Evolutionary conservation across 441 rosid species (phyloP), one percentile per base, ranked within the genome.

Genomic region (Cnidoscolus chayamansa): DNA sequence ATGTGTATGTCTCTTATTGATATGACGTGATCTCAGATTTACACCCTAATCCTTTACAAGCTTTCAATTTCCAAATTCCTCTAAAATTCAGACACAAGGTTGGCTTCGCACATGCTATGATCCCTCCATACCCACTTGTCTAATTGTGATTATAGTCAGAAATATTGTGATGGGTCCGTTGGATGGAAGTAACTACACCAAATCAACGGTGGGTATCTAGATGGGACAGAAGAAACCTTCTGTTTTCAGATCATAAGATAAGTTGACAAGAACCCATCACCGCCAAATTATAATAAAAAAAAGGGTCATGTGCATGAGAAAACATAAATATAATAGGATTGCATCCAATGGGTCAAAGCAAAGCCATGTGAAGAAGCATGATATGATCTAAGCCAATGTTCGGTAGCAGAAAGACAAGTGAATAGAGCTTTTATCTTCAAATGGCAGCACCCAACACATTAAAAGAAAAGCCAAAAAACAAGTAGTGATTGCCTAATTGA

Each of bases 341-440:
- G 57, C 25, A 57, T 68, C 56, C 49, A 63, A 40, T 55, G 37
- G 48, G 59, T 62, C 73, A 77, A 56, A 68, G 40, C 66, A 68
- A 2, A 32, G 40, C 61, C 74, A 68, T 68, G 80, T 77, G 80
- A 72, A 66, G 59, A 7, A 47, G 35, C 62, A 62, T 62, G 67
- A 20, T 37, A 7, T 7, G 76, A 62, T 72, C 54, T 67, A 53
- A 19, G 17, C 25, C 7, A 76, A 62, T 54, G 30, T 40, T 71
- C n/a, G 13, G 0, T 30, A 12, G 4, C 31, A 80, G 79, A 79
- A 89, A 78, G 32, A 43, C 49, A 2, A 20, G 32, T 69, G 86
- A 67, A 72, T 81, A 84, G 9, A 32, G 50, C 40, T 53, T 31
- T 32, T 19, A 45, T 66, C 61, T 61, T 47, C 35, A 61, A 32